Base-by-base conservation (phyloP, 2,329 filamentous ascomycete species). In the Colletotrichum brevisporum region DNA sequence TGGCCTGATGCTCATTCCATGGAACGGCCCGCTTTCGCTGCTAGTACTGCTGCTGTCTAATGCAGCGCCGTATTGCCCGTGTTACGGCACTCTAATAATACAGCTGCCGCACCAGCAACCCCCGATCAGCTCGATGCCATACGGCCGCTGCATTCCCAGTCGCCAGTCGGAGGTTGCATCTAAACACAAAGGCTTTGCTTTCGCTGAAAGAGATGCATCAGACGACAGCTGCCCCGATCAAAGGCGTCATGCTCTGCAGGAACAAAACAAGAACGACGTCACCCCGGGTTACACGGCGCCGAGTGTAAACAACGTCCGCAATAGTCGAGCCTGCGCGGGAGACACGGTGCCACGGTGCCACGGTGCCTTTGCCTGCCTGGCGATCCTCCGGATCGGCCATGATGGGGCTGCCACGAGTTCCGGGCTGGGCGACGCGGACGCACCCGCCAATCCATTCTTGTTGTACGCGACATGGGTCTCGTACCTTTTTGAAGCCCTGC, bases 11-110 rank as follows among this genome's bases (percentile, higher is more conserved):
- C 31, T 26, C 66, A 67, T 67, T 69, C 66, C 66, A 24, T 65
- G 66, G 66, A 43, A 65, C 61, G 66, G 66, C 66, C 66, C 61
- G 61, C 61, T 56, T 50, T 63, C n/a, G 61, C 53, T 26, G 18
- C 53, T 43, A 31, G 21, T 41, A 57, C 52, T 61, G 50, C 9
- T 61, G 50, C 60, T 16, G 3, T 36, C 9, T 36, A 36, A 65
- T 16, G 51, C 63, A 52, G 26, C 45, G 18, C 5, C 24, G 43
- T 65, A 24, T 4, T 31, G 24, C 55, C 41, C 54, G 43, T 24
- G 16, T 26, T 18, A 24, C 16, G 21, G 31, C 31, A 31, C 31
- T 48, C 51, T 56, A 24, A 3, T 24, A 24, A 24, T 24, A 24
- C 60, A 43, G 51, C 26, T 31, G 26, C 24, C 27, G 27, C 13